phyloP scores from a whole-genome alignment of 1,139 yeast species.

The Arxiozyma heterogenica region DNA sequence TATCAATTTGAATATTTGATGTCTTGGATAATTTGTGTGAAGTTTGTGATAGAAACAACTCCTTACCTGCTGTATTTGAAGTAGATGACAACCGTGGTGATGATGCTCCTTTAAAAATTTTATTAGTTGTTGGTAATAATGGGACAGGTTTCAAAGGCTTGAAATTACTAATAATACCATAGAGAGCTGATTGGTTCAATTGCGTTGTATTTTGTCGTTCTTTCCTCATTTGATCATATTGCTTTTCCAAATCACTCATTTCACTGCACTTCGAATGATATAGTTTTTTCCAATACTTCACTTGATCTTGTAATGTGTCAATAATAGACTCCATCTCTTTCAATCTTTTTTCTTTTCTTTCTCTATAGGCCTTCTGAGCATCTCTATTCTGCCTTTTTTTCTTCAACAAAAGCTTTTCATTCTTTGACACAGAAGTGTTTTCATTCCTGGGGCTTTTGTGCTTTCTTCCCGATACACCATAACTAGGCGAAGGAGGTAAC shows the following conservation, averaged over 20 bases:
- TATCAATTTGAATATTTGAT: background rate
- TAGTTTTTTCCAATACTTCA: conserved; percentile 58
- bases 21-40: background rate
- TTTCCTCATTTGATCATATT: conserved; percentile 1
- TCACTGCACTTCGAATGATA: conserved; percentile 1
- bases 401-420: conserved; percentile 37
- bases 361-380: conserved; percentile 79
- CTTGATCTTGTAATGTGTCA: conserved; percentile 57
- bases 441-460: background rate
- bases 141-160: conserved; percentile 53
- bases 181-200: conserved; percentile 28
- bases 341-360: conserved; percentile 35
- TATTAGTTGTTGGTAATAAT: background rate
- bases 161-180: conserved; percentile 31
- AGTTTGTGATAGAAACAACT: background rate
- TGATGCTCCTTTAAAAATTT: background rate
- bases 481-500: conserved; percentile 49
- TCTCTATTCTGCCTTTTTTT: conserved; percentile 85
- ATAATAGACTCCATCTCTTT: conserved; percentile 49
- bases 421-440: background rate
- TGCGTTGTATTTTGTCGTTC: background rate
- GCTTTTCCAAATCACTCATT: conserved; percentile 7
- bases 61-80: background rate
- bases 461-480: background rate
- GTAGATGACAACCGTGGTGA: background rate